Base-by-base conservation (phyloP, 352 stramenopile genomes). In the Thalassiosira mediterranea region DNA sequence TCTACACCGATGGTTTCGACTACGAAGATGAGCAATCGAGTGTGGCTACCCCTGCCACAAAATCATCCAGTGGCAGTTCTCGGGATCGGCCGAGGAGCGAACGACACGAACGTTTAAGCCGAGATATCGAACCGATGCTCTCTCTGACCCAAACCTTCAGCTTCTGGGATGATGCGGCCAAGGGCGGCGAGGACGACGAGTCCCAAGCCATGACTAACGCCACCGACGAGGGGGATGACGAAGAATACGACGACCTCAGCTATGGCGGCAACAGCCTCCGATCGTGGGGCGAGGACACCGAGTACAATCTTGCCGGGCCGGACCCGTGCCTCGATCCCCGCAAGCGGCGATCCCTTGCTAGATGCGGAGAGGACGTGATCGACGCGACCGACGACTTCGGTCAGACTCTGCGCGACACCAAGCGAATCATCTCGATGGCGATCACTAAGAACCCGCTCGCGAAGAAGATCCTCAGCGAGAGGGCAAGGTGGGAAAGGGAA, bases 71-170 rank as follows among this genome's bases (percentile, higher is more conserved):
- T n/a, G n/a, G n/a, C n/a, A n/a, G n/a, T n/a, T n/a, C n/a, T n/a
- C n/a, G n/a, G n/a, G n/a, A n/a, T n/a, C n/a, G n/a, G n/a, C n/a
- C n/a, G n/a, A n/a, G n/a, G n/a, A n/a, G n/a, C n/a, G n/a, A n/a
- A n/a, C n/a, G n/a, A n/a, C n/a, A n/a, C n/a, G n/a, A n/a, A 38
- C 37, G 25, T 26, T 52, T 52, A 37, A 38, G 23, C 7, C 19
- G 42, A 38, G 19, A 58, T 38, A 7, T 59, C 23, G 51, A 42
- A 19, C 25, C 19, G 4, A 42, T 59, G 51, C 25, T 59, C 15
- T 59, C 51, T 59, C 26, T 59, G 26, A 59, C n/a, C n/a, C n/a
- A 40, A 59, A 42, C 51, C 15, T 32, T 59, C 26, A 59, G 51
- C 26, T 59, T 59, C 51, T 59, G 51, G 51, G 13, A 59, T 40